These are phyloP conservation scores for Eucalyptus lansdowneana DNA, from an alignment of 345 rosid species.

Conservation along the genomic window DNA sequence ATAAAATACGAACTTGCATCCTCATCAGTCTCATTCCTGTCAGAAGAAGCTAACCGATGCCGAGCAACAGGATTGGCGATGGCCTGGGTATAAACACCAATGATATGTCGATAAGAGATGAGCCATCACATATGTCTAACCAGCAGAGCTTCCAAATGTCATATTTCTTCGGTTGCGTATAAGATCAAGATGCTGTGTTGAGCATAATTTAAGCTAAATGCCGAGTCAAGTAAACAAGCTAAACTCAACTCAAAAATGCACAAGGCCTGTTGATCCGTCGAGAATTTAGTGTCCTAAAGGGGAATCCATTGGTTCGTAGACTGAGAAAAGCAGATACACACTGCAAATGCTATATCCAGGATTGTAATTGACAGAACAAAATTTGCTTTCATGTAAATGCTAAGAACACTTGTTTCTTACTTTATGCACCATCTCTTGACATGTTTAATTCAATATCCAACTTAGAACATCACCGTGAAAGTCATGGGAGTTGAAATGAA, in stretches of 20 bases:
- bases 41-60: neutral
- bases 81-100: neutral
- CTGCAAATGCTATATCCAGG: too few species aligned
- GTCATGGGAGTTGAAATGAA: neutral
- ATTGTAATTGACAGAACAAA: neutral
- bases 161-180: too few species aligned
- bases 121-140: neutral
- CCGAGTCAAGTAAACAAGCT: neutral
- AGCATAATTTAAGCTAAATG: too few species aligned
- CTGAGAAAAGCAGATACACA: neutral
- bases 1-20: neutral
- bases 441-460: neutral
- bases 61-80: neutral
- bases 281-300: neutral
- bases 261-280: neutral
- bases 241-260: neutral
- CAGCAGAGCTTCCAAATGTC: neutral
- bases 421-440: neutral
- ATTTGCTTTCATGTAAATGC: neutral
- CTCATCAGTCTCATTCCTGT: neutral
- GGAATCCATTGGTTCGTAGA: neutral
- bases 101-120: neutral
- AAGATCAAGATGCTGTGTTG: too few species aligned
- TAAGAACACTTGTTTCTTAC: neutral
- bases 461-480: neutral